Conservation (phyloP, 2,329 filamentous ascomycete species). For the Bipolaris zeicola region DNA sequence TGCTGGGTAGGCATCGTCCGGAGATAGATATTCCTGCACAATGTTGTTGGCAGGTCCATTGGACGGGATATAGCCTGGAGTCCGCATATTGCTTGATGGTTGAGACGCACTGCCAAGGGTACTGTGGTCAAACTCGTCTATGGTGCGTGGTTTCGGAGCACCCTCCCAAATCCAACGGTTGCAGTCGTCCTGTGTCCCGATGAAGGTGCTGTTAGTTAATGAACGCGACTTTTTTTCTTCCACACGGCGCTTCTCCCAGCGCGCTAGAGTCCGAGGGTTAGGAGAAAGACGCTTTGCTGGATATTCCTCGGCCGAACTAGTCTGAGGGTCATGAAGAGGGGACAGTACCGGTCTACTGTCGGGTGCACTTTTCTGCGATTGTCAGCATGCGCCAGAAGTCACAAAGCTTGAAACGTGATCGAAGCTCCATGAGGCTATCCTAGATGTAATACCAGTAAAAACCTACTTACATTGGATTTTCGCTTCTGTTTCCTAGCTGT, state of each 20-base stretch:
- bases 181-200: constrained; percentile 19
- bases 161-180: constrained; percentile 20
- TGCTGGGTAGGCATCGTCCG: constrained; percentile 31
- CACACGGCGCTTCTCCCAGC: constrained; percentile 6
- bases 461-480: constrained; percentile 1
- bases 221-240: constrained; percentile 13
- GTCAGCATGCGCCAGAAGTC: constrained; percentile 6
- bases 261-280: not conserved
- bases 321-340: not conserved
- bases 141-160: constrained; percentile 2
- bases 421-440: not conserved
- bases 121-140: not conserved
- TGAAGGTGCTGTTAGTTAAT: constrained; percentile 16
- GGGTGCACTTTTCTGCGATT: constrained; percentile 1
- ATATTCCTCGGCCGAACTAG: not conserved
- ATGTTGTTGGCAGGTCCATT: constrained; percentile 40
- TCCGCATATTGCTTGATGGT: constrained; percentile 23
- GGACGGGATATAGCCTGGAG: constrained; percentile 18
- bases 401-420: not conserved
- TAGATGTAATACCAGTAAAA: too few species aligned
- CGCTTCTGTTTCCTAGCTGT: not conserved
- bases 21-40: constrained; percentile 45
- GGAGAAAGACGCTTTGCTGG: not conserved
- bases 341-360: not conserved
- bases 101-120: not conserved